Conservation (phyloP, 495 filamentous ascomycete species). For the Penicillium bialowiezense region DNA sequence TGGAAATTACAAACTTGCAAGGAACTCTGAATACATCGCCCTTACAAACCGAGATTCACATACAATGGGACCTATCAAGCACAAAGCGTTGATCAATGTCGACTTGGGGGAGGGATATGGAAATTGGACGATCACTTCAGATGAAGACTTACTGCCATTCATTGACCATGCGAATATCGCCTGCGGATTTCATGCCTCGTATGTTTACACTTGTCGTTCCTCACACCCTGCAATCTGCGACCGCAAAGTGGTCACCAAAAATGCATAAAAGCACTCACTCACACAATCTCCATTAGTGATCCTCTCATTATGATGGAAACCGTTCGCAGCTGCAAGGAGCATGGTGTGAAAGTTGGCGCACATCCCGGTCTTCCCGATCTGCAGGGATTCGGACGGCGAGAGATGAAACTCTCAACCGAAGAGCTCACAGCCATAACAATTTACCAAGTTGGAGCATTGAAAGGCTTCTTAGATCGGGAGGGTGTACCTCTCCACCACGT, state of each 20-base stretch:
- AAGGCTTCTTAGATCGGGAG: conserved; percentile 55
- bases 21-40: too few species aligned
- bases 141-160: conserved; percentile 55
- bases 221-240: too few species aligned
- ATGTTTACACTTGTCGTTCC: too few species aligned
- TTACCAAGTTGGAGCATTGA: conserved; percentile 60
- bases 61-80: conserved; percentile 41
- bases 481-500: conserved; percentile 55
- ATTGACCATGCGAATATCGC: conserved; percentile 64
- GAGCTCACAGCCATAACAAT: conserved; percentile 55
- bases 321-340: conserved; percentile 52
- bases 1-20: too few species aligned
- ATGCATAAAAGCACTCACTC: background rate
- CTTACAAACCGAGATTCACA: too few species aligned
- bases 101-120: conserved; percentile 53
- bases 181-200: conserved; percentile 56
- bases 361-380: conserved; percentile 62
- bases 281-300: conserved; percentile 31
- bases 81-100: conserved; percentile 50
- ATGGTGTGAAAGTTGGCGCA: conserved; percentile 52
- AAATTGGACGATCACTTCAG: conserved; percentile 48
- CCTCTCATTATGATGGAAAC: conserved; percentile 60
- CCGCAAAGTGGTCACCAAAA: background rate
- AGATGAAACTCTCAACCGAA: conserved; percentile 52
- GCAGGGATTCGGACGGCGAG: conserved; percentile 59